Evolutionary conservation across 345 rosid species (phyloP).

Genomic region (Sonneratia caseolaris): DNA sequence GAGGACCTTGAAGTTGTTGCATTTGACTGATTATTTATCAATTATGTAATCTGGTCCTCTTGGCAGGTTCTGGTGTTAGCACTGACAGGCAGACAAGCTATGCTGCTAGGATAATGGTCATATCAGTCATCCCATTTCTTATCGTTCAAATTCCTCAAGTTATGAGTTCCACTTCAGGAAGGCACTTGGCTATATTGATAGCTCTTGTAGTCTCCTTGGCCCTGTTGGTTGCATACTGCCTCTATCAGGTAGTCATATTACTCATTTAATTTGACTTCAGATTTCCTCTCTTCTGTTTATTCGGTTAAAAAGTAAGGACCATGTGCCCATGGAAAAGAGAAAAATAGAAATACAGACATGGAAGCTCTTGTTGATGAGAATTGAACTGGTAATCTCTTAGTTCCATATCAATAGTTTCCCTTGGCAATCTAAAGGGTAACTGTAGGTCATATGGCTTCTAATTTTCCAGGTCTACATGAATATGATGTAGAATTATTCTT

Average conservation of each 20-base stretch:
- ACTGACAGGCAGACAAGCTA: slow-evolving; percentile 73
- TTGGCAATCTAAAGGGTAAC: background rate
- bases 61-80: slow-evolving; percentile 60
- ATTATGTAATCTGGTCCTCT: background rate
- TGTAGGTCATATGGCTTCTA: background rate
- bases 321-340: no score
- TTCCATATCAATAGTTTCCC: no score
- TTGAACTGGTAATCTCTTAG: no score
- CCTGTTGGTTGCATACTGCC: slow-evolving; percentile 70
- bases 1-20: background rate
- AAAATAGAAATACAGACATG: no score
- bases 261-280: background rate
- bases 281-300: background rate
- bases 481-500: background rate
- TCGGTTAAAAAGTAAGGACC: background rate
- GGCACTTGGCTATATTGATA: slow-evolving; percentile 56
- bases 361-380: no score
- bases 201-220: slow-evolving; percentile 42
- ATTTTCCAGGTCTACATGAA: background rate
- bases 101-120: slow-evolving; percentile 74
- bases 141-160: slow-evolving; percentile 76
- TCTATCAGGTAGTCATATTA: slow-evolving; percentile 58
- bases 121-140: slow-evolving; percentile 75
- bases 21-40: background rate
- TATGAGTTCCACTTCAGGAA: slow-evolving; percentile 60